Conservation (phyloP, 176 grass and related monocot genomes). For the Oryza glumipatula region DNA sequence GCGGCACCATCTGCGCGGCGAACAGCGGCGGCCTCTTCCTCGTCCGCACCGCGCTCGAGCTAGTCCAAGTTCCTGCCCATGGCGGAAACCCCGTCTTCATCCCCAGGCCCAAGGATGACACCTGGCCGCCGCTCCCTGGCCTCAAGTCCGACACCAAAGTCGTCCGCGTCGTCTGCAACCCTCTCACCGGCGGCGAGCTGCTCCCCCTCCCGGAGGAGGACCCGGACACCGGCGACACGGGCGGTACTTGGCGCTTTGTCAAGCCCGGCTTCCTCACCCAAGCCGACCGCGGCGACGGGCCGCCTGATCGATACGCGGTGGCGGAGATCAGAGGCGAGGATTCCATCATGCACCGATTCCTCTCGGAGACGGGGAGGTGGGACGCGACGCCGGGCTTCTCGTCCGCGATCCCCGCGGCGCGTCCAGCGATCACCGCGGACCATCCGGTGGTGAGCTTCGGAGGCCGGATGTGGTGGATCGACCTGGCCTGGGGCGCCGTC, state of each 20-base stretch:
- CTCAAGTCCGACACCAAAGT: not conserved
- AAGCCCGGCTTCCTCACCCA: conserved; percentile 27
- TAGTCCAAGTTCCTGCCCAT: too few relatives aligned
- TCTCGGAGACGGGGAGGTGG: conserved; percentile 29
- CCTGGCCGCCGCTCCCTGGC: too few relatives aligned
- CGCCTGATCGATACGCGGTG: conserved; percentile 35
- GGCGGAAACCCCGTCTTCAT: too few relatives aligned
- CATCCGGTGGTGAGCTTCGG: conserved; percentile 35
- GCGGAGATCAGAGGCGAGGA: not conserved
- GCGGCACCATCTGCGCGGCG: too few relatives aligned
- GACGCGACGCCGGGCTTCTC: not conserved
- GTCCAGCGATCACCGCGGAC: not conserved
- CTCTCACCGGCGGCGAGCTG: conserved; percentile 29
- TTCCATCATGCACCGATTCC: too few relatives aligned
- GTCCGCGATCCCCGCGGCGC: conserved; percentile 9
- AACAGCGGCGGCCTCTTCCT: too few relatives aligned
- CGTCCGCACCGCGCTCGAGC: too few relatives aligned
- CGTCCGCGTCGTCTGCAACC: conserved; percentile 33
- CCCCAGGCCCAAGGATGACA: too few relatives aligned
- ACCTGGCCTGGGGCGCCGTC: conserved; percentile 20
- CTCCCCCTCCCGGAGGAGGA: conserved; percentile 11
- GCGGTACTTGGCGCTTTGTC: too few relatives aligned
- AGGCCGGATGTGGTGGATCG: conserved; percentile 36
- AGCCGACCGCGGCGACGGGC: not conserved
- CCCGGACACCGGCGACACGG: not conserved